Percentiles rank a stretch among this genome's conserved stretches.
phyloP scores from a whole-genome alignment of 2,329 filamentous ascomycete species.

The Pseudophaeomoniella oleicola region DNA sequence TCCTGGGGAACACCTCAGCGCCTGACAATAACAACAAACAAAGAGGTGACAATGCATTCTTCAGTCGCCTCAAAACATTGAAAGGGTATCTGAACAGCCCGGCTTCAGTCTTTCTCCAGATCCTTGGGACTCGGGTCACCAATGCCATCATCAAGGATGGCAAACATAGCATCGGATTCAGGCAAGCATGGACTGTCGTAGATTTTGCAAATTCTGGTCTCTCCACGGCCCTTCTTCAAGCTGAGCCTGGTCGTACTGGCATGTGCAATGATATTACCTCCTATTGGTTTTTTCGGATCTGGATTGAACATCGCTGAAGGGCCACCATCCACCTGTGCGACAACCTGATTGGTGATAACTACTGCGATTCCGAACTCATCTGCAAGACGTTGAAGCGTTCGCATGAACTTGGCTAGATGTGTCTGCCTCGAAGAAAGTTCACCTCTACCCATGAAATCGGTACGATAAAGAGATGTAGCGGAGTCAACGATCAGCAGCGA shows the following conservation, averaged over 20 bases:
- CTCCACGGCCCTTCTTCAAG: conserved; percentile 84
- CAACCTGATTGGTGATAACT: conserved; percentile 97
- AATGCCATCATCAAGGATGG: conserved; percentile 94
- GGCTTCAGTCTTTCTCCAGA: conserved; percentile 65
- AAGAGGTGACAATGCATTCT: no score
- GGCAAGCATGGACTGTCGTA: conserved; percentile 96
- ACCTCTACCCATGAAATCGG: conserved; percentile 91
- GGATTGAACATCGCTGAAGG: conserved; percentile 98
- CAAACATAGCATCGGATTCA: conserved; percentile 91
- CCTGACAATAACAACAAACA: no score
- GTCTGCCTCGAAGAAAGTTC: conserved; percentile 83
- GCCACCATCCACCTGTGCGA: conserved; percentile 93
- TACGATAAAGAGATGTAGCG: conserved; percentile 87
- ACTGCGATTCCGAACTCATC: conserved; percentile 90
- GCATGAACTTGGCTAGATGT: conserved; percentile 34
- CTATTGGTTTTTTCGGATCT: conserved; percentile 97
- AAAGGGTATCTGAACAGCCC: no score
- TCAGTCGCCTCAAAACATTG: no score
- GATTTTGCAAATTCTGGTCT: conserved; percentile 97
- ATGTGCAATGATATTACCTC: conserved; percentile 96
- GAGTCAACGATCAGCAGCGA: conserved; percentile 92
- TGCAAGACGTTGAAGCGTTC: conserved; percentile 34
- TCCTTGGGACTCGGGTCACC: conserved; percentile 93
- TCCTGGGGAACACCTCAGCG: no score
- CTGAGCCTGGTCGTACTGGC: conserved; percentile 90